Evolutionary conservation across 345 rosid genomes (phyloP).

Genomic region (Dimocarpus longan): DNA sequence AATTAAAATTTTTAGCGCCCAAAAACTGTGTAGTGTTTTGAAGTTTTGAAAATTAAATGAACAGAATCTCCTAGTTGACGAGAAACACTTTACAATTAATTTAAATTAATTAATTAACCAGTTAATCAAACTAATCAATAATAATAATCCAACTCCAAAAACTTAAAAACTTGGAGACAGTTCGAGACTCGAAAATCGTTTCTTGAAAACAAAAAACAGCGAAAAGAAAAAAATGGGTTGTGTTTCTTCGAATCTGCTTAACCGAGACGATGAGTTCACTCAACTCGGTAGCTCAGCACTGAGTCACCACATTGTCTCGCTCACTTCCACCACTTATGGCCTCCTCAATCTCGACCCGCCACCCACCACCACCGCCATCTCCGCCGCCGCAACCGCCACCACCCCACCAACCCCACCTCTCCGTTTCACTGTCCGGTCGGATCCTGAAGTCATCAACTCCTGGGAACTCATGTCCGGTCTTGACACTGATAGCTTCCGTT

Average conservation of each 20-base stretch:
- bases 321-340: constrained; percentile 95
- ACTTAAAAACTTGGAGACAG: too few species aligned
- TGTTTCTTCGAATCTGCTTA: constrained; percentile 79
- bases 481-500: constrained; percentile 82
- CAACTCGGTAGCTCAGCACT: constrained; percentile 71
- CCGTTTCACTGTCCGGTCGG: constrained; percentile 51
- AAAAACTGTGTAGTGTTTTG: background rate
- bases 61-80: background rate
- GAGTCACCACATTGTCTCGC: constrained; percentile 87
- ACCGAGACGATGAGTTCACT: constrained; percentile 74
- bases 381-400: constrained; percentile 50
- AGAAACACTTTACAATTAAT: background rate
- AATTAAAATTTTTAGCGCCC: constrained; percentile 38
- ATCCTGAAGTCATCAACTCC: constrained; percentile 74
- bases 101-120: background rate
- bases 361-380: constrained; percentile 30
- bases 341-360: constrained; percentile 86
- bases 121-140: background rate
- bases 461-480: constrained; percentile 96
- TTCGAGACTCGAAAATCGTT: background rate
- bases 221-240: constrained; percentile 67
- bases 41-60: constrained; percentile 30
- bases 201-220: background rate
- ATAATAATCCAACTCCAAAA: too few species aligned
- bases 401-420: constrained; percentile 55